Evolutionary conservation across 2,329 filamentous ascomycete genomes (phyloP).

Genomic region (Botrytis hyacinthi): DNA sequence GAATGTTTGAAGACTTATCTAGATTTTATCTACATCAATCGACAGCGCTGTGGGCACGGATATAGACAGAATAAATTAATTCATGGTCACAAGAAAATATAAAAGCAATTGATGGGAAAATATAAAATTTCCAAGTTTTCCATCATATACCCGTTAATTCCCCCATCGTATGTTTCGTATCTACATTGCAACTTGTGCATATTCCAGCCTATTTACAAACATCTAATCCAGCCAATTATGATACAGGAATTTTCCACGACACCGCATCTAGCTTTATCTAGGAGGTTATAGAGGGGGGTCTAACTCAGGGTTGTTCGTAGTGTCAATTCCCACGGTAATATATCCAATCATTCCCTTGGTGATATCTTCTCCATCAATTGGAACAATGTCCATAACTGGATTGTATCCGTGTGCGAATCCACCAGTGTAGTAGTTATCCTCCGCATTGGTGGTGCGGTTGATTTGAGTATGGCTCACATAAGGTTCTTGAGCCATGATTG

Average conservation of each 20-base stretch:
- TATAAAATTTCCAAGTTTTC: background rate
- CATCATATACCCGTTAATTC: background rate
- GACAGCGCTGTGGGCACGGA: rapidly evolving
- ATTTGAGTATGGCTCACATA: slow-evolving; percentile 49
- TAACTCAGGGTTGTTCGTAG: background rate
- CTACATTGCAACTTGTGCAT: background rate
- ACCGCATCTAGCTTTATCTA: background rate
- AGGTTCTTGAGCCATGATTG: slow-evolving; percentile 49
- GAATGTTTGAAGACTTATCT: background rate
- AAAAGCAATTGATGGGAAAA: background rate
- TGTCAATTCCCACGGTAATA: slow-evolving; percentile 40
- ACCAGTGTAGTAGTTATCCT: slow-evolving; percentile 6
- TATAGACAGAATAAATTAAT: background rate
- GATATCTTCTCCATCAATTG: slow-evolving; percentile 39
- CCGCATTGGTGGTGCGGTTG: slow-evolving; percentile 40
- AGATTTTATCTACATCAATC: background rate
- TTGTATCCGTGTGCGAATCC: slow-evolving; percentile 33
- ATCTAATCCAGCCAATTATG: background rate
- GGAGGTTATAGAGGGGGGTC: background rate
- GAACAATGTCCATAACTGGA: slow-evolving; percentile 38
- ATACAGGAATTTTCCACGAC: background rate
- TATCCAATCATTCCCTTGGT: slow-evolving; percentile 42
- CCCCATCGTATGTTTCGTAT: background rate
- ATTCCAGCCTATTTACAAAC: background rate
- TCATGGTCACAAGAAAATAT: too few species aligned